Conservation (phyloP, 1,284 basidiomycete species). For the Ustilago curta region DNA sequence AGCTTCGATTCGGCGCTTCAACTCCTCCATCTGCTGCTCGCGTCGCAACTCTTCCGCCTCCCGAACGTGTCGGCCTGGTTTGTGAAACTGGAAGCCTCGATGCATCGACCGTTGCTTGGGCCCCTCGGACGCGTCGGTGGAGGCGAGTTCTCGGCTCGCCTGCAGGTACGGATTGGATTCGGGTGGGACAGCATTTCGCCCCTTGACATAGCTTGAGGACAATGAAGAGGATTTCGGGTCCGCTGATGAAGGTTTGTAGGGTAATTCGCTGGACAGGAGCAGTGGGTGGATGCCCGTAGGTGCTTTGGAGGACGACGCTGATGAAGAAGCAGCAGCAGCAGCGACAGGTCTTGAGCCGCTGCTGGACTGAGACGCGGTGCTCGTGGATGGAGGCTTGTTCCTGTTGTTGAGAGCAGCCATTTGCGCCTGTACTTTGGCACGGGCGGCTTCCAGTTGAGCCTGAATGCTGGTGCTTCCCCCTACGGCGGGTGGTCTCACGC, state of each 20-base stretch:
- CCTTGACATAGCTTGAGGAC: conserved; percentile 21
- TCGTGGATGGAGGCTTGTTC: conserved; percentile 1
- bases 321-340: background rate
- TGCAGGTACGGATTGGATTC: conserved; percentile 61
- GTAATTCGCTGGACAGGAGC: conserved; percentile 33
- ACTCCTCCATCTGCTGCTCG: conserved; percentile 81
- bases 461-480: conserved; percentile 29
- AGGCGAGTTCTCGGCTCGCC: conserved; percentile 17
- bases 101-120: conserved; percentile 60
- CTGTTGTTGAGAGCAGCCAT: conserved; percentile 33
- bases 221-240: background rate
- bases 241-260: conserved; percentile 7
- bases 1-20: conserved; percentile 92
- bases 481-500: conserved; percentile 4
- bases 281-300: conserved; percentile 63
- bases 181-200: conserved; percentile 6
- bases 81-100: conserved; percentile 61
- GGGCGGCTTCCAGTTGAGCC: conserved; percentile 56
- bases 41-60: conserved; percentile 63
- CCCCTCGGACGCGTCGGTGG: conserved; percentile 15
- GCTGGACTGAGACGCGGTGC: conserved; percentile 1
- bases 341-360: background rate
- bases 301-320: conserved; percentile 19
- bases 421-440: conserved; percentile 49
- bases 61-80: conserved; percentile 61